Conservation (phyloP, 2,329 filamentous ascomycete species). For the Monosporascus sp. region DNA sequence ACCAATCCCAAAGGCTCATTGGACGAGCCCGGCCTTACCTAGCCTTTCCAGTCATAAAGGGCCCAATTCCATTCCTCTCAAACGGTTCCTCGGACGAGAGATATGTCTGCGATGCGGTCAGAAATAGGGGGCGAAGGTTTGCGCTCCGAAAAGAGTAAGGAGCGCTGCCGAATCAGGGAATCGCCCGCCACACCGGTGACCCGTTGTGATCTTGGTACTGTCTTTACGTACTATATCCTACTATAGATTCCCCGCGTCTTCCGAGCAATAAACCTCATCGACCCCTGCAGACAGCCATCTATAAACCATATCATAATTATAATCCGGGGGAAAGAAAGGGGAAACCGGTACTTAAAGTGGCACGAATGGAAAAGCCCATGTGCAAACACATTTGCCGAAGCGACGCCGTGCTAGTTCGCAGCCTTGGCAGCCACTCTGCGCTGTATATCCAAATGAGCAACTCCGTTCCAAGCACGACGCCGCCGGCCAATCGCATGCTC, state of each 20-base stretch:
- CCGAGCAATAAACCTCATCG: not conserved
- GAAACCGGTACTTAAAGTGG: not conserved
- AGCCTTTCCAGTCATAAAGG: too few relatives aligned
- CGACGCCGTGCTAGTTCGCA: not conserved
- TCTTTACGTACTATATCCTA: not conserved
- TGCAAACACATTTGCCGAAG: not conserved
- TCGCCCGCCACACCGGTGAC: not conserved
- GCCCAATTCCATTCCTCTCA: too few relatives aligned
- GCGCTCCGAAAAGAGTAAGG: not conserved
- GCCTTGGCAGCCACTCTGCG: not conserved
- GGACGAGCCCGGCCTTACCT: too few relatives aligned
- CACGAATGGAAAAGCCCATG: not conserved
- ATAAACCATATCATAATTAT: not conserved
- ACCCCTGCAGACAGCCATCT: not conserved
- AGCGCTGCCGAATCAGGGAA: not conserved
- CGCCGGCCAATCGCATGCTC: not conserved
- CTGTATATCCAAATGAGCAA: not conserved
- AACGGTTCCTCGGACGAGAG: too few relatives aligned
- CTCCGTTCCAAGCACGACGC: not conserved
- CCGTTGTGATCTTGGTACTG: not conserved
- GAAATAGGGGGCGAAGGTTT: not conserved
- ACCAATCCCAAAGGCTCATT: too few relatives aligned
- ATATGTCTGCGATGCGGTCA: not conserved
- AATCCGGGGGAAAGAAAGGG: not conserved
- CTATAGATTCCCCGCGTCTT: not conserved